Conservation (phyloP, 164 flowering plant species). For the Sextonia rubra region DNA sequence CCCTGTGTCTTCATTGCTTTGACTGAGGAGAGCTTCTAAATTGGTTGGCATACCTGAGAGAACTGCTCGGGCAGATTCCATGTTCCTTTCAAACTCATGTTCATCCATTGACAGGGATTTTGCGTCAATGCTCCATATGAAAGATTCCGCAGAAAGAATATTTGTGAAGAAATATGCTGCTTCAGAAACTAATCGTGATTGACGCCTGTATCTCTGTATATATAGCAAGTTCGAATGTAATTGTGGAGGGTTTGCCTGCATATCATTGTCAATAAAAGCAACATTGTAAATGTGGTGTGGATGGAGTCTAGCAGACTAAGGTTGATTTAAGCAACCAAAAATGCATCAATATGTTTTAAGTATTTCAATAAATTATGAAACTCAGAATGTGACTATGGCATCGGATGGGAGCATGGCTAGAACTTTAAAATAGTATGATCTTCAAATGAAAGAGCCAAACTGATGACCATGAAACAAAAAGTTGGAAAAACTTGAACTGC, state of each 20-base stretch:
- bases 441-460: neutral
- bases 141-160: slow-evolving; percentile 86
- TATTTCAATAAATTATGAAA: neutral
- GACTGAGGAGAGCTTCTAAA: slow-evolving; percentile 11
- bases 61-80: slow-evolving; percentile 79
- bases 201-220: slow-evolving; percentile 82
- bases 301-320: neutral
- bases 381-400: neutral
- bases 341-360: no score
- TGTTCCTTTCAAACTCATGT: slow-evolving; percentile 66
- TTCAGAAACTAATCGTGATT: slow-evolving; percentile 79
- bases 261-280: neutral
- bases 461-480: neutral
- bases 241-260: slow-evolving; percentile 97
- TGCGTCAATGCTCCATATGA: slow-evolving; percentile 76
- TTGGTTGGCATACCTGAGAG: slow-evolving; percentile 50
- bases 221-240: slow-evolving; percentile 85
- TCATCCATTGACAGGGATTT: slow-evolving; percentile 89
- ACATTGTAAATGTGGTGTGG: neutral
- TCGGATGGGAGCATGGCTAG: no score
- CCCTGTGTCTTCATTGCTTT: slow-evolving; percentile 25
- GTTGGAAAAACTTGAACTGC: neutral
- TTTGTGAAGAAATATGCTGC: slow-evolving; percentile 32
- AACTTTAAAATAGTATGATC: no score
- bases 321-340: neutral